Conservation (phyloP, 2,329 filamentous ascomycete genomes). For the Penicillium sp. region DNA sequence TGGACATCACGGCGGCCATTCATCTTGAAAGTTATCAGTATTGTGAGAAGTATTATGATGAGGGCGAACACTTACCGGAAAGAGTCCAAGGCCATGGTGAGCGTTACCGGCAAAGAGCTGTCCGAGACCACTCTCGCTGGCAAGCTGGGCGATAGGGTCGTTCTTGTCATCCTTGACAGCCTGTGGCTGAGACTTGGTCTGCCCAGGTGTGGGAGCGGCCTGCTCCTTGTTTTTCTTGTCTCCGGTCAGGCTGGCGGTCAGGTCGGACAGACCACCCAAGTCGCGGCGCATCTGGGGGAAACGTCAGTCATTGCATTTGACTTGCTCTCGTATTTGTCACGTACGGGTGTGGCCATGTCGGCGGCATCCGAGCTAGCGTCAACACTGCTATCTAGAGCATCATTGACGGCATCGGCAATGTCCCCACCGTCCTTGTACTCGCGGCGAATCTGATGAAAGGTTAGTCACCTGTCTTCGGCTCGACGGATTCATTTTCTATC, state of each 20-base stretch:
- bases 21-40: conserved; percentile 11
- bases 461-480: not conserved
- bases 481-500: not conserved
- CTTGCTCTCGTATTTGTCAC: not conserved
- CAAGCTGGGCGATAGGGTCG: conserved; percentile 6
- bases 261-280: not conserved
- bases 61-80: conserved; percentile 11
- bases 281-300: not conserved
- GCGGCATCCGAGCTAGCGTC: not conserved
- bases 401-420: not conserved
- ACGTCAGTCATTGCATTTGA: not conserved
- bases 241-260: not conserved
- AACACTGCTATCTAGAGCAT: not conserved
- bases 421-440: not conserved
- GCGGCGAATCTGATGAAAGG: not conserved
- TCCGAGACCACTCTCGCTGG: conserved; percentile 15
- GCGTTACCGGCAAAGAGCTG: conserved; percentile 9
- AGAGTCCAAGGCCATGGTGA: conserved; percentile 22
- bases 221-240: not conserved
- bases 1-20: conserved; percentile 15
- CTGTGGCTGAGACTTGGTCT: not conserved
- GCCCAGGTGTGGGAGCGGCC: not conserved
- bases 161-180: not conserved
- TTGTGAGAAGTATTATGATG: accelerated
- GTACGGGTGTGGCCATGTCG: not conserved